phyloP scores from a whole-genome alignment of 495 filamentous ascomycete genomes.

The Penicillium chermesinum region DNA sequence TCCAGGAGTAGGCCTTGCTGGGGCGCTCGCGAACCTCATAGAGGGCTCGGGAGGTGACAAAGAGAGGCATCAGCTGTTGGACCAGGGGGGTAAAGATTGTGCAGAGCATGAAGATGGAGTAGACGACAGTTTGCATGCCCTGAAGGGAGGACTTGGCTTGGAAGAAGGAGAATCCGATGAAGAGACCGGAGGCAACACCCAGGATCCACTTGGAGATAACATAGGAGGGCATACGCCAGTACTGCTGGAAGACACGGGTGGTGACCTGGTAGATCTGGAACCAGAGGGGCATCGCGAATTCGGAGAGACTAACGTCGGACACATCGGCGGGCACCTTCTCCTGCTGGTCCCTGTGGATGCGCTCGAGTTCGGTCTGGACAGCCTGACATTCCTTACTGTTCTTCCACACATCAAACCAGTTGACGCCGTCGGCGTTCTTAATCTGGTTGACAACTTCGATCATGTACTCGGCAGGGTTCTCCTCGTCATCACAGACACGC shows the following conservation, averaged over 20 bases:
- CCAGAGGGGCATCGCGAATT: slow-evolving; percentile 45
- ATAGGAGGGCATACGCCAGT: slow-evolving; percentile 41
- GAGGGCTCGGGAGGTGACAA: slow-evolving; percentile 54
- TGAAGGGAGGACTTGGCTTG: slow-evolving; percentile 59
- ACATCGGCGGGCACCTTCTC: slow-evolving; percentile 36
- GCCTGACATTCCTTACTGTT: slow-evolving; percentile 58
- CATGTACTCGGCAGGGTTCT: slow-evolving; percentile 86
- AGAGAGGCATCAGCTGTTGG: slow-evolving; percentile 66
- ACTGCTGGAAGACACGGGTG: slow-evolving; percentile 26
- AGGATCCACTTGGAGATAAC: slow-evolving; percentile 9
- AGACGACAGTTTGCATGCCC: slow-evolving; percentile 80
- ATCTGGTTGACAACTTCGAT: slow-evolving; percentile 77
- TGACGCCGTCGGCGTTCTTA: slow-evolving; percentile 50
- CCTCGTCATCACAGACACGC: slow-evolving; percentile 51
- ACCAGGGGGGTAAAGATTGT: slow-evolving; percentile 53
- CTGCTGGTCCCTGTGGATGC: slow-evolving; percentile 1
- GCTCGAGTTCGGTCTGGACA: slow-evolving; percentile 55
- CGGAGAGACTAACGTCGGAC: slow-evolving; percentile 11
- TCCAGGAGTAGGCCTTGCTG: slow-evolving; percentile 62
- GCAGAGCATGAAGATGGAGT: slow-evolving; percentile 53
- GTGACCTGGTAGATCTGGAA: slow-evolving; percentile 34
- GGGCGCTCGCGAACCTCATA: slow-evolving; percentile 63
- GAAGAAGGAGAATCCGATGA: slow-evolving; percentile 77
- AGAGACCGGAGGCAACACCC: slow-evolving; percentile 13
- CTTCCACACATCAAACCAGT: slow-evolving; percentile 69